Conservation (phyloP, 805 yeast species). For the Myxozyma mucilagina region DNA sequence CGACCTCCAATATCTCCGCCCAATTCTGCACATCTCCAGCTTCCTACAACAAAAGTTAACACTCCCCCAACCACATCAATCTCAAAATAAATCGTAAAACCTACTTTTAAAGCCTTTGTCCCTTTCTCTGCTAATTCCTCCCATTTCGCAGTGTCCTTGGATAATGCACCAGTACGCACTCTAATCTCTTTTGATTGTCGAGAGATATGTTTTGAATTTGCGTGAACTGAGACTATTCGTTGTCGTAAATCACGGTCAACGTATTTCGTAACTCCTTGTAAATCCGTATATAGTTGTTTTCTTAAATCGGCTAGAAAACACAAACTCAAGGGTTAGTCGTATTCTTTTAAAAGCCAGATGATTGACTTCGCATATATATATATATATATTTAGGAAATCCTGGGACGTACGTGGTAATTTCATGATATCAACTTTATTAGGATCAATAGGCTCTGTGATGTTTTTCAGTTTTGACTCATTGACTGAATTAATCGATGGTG, state of each 20-base stretch:
- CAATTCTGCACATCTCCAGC: conserved; percentile 51
- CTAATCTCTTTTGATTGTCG: conserved; percentile 26
- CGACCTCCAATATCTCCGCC: conserved; percentile 71
- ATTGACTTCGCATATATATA: too few relatives aligned
- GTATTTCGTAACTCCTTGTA: conserved; percentile 24
- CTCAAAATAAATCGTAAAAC: too few relatives aligned
- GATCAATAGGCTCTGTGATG: not conserved
- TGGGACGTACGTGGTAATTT: not conserved
- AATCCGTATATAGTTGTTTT: conserved; percentile 23
- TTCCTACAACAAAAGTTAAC: conserved; percentile 27
- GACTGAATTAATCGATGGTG: too few relatives aligned
- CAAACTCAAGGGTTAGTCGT: not conserved
- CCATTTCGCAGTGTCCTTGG: conserved; percentile 25
- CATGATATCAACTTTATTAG: not conserved
- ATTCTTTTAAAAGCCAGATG: too few relatives aligned
- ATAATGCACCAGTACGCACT: conserved; percentile 17
- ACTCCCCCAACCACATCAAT: too few relatives aligned
- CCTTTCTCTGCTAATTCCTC: conserved; percentile 25
- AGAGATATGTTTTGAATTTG: conserved; percentile 28
- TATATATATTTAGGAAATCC: too few relatives aligned
- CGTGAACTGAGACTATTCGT: conserved; percentile 28
- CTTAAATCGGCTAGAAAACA: conserved; percentile 15
- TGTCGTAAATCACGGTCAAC: conserved; percentile 28
- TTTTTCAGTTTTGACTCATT: not conserved
- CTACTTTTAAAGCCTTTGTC: conserved; percentile 13